These are phyloP conservation scores for Salvia rosmarinus DNA, from an alignment of 257 asterid species.

Conservation along the genomic window DNA sequence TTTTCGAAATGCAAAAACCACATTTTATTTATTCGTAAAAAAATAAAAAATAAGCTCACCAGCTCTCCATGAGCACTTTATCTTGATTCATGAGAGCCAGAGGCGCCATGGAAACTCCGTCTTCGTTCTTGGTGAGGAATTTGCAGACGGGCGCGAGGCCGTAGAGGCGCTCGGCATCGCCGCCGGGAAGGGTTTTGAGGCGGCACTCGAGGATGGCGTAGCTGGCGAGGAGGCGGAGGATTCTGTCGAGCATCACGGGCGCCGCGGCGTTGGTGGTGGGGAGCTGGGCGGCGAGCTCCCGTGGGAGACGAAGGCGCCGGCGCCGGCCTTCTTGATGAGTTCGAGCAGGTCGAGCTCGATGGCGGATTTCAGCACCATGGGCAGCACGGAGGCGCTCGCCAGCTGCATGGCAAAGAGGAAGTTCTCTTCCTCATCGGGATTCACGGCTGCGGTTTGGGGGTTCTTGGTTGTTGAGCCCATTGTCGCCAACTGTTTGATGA, in stretches of 20 bases:
- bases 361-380: conserved; percentile 73
- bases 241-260: conserved; percentile 60
- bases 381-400: conserved; percentile 70
- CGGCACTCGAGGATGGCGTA: conserved; percentile 58
- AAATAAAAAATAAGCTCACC: conserved; percentile 40
- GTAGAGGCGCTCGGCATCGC: conserved; percentile 57
- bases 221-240: conserved; percentile 68
- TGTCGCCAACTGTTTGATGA: not conserved
- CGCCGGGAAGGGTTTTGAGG: conserved; percentile 44
- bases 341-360: conserved; percentile 76
- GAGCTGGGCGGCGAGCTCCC: conserved; percentile 57
- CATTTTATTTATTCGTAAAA: not conserved
- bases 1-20: not conserved
- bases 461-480: conserved; percentile 45
- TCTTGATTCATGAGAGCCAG: conserved; percentile 82
- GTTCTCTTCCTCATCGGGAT: conserved; percentile 45
- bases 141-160: conserved; percentile 66
- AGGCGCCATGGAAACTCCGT: conserved; percentile 79
- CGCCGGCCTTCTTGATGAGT: conserved; percentile 64
- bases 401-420: conserved; percentile 67
- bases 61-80: conserved; percentile 86
- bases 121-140: conserved; percentile 63
- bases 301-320: conserved; percentile 61
- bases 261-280: conserved; percentile 59
- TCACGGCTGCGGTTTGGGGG: not conserved